phyloP scores from a whole-genome alignment of 352 stramenopile species.

The Peronosclerospora sorghi region DNA sequence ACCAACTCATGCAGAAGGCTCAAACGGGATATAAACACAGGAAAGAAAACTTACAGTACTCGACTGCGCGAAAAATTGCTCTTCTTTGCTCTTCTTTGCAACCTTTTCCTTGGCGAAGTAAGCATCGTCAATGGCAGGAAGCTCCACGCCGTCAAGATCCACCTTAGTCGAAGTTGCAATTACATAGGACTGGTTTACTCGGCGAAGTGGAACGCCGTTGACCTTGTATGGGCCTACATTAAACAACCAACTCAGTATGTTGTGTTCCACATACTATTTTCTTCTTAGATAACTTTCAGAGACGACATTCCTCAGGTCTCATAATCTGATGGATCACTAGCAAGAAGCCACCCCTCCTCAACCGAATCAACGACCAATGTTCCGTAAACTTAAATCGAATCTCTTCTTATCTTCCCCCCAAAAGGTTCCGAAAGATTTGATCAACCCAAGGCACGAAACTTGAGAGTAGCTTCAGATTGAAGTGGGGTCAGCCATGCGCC shows the following conservation, averaged over 20 bases:
- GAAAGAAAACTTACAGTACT: constrained; percentile 43
- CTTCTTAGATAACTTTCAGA: neutral
- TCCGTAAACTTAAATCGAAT: neutral
- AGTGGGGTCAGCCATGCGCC: constrained; percentile 17
- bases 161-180: constrained; percentile 98
- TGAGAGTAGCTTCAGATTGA: neutral
- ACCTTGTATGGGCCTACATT: constrained; percentile 94
- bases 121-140: constrained; percentile 91
- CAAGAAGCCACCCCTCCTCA: constrained; percentile 18
- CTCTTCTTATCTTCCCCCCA: neutral
- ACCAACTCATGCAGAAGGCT: constrained; percentile 14
- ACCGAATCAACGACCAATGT: neutral
- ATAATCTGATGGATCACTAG: constrained; percentile 75
- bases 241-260: neutral
- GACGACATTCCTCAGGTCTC: constrained; percentile 73
- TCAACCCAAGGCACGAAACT: neutral
- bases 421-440: neutral
- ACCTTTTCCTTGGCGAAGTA: constrained; percentile 95
- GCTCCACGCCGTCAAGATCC: constrained; percentile 86
- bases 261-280: neutral
- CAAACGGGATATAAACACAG: constrained; percentile 1
- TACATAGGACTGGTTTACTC: constrained; percentile 98
- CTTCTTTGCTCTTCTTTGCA: constrained; percentile 89
- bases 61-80: constrained; percentile 96
- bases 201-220: constrained; percentile 96